Conservation (phyloP, 371 early-diverging fungal genomes). For the Parasitella parasitica region DNA sequence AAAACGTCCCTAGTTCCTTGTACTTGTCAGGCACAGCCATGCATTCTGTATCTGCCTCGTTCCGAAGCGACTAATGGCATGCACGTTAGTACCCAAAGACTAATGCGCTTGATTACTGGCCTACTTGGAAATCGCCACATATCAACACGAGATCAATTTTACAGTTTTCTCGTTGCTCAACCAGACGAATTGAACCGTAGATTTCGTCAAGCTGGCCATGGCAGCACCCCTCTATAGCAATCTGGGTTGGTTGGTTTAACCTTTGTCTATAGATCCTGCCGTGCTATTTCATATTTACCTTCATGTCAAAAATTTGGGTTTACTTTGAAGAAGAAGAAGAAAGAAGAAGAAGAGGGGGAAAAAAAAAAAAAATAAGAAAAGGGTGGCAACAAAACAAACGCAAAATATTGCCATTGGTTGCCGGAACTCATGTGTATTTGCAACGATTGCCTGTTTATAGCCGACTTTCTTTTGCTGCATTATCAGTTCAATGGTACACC, state of each 20-base stretch:
- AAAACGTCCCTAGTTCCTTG: conserved; percentile 79
- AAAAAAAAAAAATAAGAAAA: too few species aligned
- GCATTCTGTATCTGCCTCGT: conserved; percentile 73
- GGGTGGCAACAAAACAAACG: too few species aligned
- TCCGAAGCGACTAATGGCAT: conserved; percentile 76
- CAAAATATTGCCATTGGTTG: not conserved
- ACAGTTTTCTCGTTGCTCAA: conserved; percentile 53
- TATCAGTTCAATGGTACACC: not conserved
- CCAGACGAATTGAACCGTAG: conserved; percentile 65
- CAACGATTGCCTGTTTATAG: not conserved
- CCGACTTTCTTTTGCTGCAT: not conserved
- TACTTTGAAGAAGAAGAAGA: too few species aligned
- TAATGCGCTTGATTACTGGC: not conserved
- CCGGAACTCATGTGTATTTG: not conserved
- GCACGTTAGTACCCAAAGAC: not conserved
- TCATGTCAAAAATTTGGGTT: not conserved
- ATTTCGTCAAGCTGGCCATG: conserved; percentile 93
- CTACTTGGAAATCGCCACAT: conserved; percentile 96
- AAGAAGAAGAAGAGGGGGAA: too few species aligned
- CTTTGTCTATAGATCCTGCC: too few species aligned
- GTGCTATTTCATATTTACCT: not conserved
- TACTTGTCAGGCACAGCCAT: conserved; percentile 88
- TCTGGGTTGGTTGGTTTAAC: conserved; percentile 30
- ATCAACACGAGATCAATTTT: conserved; percentile 90
- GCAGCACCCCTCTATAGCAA: conserved; percentile 93